phyloP scores from a whole-genome alignment of 805 yeast species.

The Blastobotrys americana region DNA sequence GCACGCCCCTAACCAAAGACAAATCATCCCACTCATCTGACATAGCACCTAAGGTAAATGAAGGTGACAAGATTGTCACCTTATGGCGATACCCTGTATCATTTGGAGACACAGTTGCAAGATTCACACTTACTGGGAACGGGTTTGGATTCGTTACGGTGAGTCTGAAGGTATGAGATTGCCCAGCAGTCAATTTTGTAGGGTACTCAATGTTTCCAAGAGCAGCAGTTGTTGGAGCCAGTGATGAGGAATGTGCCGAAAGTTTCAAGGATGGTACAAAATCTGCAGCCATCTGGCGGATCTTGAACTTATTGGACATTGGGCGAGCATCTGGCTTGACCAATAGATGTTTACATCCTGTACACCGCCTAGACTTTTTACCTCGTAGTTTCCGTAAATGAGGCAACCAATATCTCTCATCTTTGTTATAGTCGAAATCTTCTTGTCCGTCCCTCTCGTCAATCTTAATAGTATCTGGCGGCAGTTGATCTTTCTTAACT shows the following conservation, averaged over 20 bases:
- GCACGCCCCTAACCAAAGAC: slow-evolving; percentile 21
- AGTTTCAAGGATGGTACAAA: slow-evolving; percentile 21
- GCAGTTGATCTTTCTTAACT: not conserved
- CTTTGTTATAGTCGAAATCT: too few relatives aligned
- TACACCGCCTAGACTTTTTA: slow-evolving; percentile 25
- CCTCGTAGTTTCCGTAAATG: slow-evolving; percentile 23
- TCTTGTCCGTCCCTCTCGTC: slow-evolving; percentile 5
- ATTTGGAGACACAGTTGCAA: slow-evolving; percentile 12
- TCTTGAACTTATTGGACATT: slow-evolving; percentile 16
- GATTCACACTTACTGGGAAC: slow-evolving; percentile 11
- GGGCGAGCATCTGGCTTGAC: slow-evolving; percentile 29
- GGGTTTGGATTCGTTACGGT: slow-evolving; percentile 21
- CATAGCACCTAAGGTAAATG: slow-evolving; percentile 20
- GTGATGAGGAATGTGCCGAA: not conserved
- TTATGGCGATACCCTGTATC: slow-evolving; percentile 9
- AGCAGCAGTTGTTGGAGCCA: not conserved
- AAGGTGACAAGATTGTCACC: slow-evolving; percentile 16
- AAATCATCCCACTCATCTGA: slow-evolving; percentile 21
- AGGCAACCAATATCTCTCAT: slow-evolving; percentile 20
- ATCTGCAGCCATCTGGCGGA: slow-evolving; percentile 22
- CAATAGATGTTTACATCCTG: slow-evolving; percentile 28
- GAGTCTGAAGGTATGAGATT: slow-evolving; percentile 10
- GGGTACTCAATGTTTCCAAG: slow-evolving; percentile 1
- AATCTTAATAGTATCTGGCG: not conserved
- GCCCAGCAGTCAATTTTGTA: slow-evolving; percentile 1